Conservation (phyloP, 805 yeast genomes). For the Candida saitoana region DNA sequence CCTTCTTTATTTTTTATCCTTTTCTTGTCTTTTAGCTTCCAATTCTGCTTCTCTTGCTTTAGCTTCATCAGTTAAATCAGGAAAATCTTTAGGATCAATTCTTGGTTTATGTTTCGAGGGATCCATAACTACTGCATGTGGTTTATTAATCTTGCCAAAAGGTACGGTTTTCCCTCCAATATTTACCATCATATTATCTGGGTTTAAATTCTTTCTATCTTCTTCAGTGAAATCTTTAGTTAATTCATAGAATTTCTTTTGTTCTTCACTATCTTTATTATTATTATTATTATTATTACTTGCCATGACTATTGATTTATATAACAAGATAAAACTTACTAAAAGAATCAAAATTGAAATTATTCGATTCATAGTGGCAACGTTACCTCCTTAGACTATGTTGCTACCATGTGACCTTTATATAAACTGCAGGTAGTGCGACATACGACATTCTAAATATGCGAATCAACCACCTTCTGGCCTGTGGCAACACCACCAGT, state of each 20-base stretch:
- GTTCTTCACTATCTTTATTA: neutral
- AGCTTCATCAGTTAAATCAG: slow-evolving; percentile 31
- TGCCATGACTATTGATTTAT: neutral
- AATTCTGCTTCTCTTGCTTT: slow-evolving; percentile 20
- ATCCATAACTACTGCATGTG: slow-evolving; percentile 30
- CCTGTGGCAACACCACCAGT: slow-evolving; percentile 37
- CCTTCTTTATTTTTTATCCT: neutral
- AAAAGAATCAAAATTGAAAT: neutral
- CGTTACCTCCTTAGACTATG: neutral
- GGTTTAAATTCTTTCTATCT: slow-evolving; percentile 10
- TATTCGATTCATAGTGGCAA: slow-evolving; percentile 1
- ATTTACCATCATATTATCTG: slow-evolving; percentile 24
- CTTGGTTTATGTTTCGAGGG: slow-evolving; percentile 22
- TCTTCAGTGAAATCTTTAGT: slow-evolving; percentile 1
- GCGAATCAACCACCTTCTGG: no score
- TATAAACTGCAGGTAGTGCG: no score
- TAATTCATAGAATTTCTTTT: neutral
- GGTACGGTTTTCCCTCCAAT: slow-evolving; percentile 38
- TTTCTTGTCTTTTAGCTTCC: neutral
- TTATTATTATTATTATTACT: neutral
- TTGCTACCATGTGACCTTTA: slow-evolving; percentile 1
- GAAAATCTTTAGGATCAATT: slow-evolving; percentile 22
- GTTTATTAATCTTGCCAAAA: slow-evolving; percentile 32
- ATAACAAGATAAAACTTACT: neutral
- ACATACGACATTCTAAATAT: no score